phyloP scores from a whole-genome alignment of 129 eudicot species.

The Glebionis coronaria region DNA sequence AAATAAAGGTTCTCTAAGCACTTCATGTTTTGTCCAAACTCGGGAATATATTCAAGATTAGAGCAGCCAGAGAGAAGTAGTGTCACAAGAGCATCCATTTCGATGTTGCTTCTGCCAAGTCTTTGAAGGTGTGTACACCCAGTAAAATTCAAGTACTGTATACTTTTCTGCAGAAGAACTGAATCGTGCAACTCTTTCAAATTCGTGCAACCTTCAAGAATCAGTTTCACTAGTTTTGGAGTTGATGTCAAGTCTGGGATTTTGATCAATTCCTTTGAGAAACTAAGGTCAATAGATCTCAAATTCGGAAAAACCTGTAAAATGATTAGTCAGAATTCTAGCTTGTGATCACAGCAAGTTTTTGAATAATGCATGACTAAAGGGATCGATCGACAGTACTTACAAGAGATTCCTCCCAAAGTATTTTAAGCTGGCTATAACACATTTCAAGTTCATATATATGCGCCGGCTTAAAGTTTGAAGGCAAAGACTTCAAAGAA shows the following conservation, averaged over 20 bases:
- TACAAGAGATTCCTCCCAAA: conserved; percentile 6
- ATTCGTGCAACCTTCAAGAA: conserved; percentile 16
- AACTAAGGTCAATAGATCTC: conserved; percentile 26
- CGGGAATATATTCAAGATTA: conserved; percentile 13
- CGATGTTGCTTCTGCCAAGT: neutral
- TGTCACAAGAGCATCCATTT: conserved; percentile 21
- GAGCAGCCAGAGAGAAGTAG: conserved; percentile 19
- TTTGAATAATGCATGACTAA: neutral
- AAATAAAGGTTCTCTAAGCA: neutral
- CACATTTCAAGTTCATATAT: conserved; percentile 26
- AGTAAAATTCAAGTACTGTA: neutral
- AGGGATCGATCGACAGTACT: neutral
- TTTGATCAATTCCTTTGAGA: conserved; percentile 15
- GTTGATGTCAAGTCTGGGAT: conserved; percentile 19
- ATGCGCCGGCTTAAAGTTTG: conserved; percentile 9
- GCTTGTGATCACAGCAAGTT: neutral
- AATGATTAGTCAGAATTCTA: neutral
- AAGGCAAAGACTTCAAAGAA: conserved; percentile 26
- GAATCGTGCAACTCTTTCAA: conserved; percentile 14
- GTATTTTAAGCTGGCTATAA: conserved; percentile 24
- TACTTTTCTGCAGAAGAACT: conserved; percentile 2
- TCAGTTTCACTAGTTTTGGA: conserved; percentile 5
- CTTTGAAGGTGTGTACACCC: conserved; percentile 15
- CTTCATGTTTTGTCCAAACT: conserved; percentile 13
- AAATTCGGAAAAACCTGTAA: conserved; percentile 18